Base-by-base conservation (phyloP, 1,284 basidiomycete genomes). In the Leccinum laetum region DNA sequence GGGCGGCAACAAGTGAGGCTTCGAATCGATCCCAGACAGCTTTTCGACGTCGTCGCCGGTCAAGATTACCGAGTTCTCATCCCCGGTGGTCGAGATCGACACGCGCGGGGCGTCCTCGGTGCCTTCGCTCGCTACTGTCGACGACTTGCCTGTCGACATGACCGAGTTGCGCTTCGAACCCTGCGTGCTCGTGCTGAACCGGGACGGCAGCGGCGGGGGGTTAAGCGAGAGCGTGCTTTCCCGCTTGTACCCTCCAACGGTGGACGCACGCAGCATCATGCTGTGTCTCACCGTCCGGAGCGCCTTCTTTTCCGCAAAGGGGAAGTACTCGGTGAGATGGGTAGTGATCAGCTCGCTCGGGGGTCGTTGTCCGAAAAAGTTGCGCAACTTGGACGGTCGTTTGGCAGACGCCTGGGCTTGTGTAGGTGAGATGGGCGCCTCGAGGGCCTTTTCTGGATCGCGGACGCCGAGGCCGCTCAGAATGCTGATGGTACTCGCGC, bases 281-380 rank as follows among this genome's bases (percentile, higher is more conserved):
- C 93, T 95, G 75, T 96, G 88, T 55, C 96, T 82, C 24, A 89
- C 86, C 2, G 94, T 94, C 64, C 94, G 90, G 72, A 98, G 81
- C 55, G 93, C 91, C 76, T 92, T 95, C 80, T 93, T 95, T 80
- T 98, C 94, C 1, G 95, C 92, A 66, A 87, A 86, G 1, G 97
- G 98, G 87, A 99, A 99, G 82, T 94, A 99, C 66, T 98, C 96
- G 21, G 93, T 90, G 55, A 99, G 79, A 75, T 99, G 96, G n/a
- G 86, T 97, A 37, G 96, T 95, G 79, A 99, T 99, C 70, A 99
- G 87, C 77, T 99, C 97, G 75, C 92, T 95, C 0, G 98, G 96
- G 1, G 98, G 98, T 57, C 98, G 92, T 74, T 99, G 97, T 10
- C 97, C 98, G 72, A 98, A 97, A 84, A 99, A 99, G 83, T 96